Evolutionary conservation across 2,329 filamentous ascomycete species (phyloP).

Genomic region (Fusarium sp.): DNA sequence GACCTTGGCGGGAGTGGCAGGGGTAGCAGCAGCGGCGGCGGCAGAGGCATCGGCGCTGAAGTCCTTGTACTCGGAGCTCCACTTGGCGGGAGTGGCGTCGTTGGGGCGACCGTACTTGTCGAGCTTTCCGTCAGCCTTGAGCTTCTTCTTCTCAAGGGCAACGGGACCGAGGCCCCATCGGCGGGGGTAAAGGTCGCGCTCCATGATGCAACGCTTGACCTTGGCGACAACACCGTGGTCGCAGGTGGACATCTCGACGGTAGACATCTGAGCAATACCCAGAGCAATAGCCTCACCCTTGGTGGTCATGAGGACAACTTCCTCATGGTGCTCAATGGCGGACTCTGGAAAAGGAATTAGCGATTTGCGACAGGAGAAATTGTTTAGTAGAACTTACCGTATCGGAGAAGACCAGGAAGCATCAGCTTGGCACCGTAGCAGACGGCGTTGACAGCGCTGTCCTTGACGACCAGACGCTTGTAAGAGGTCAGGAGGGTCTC

Average conservation of each 20-base stretch:
- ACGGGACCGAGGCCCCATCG: conserved; percentile 96
- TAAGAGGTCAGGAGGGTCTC: conserved; percentile 93
- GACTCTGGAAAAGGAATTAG: conserved; percentile 69
- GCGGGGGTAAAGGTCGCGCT: conserved; percentile 96
- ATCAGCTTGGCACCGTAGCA: conserved; percentile 99
- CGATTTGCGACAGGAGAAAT: conserved; percentile 18
- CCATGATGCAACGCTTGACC: conserved; percentile 99
- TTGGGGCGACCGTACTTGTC: conserved; percentile 97
- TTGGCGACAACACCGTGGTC: conserved; percentile 98
- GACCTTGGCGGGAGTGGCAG: conserved; percentile 53
- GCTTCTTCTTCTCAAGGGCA: conserved; percentile 98
- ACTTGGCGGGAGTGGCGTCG: conserved; percentile 92
- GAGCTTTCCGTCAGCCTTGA: conserved; percentile 97
- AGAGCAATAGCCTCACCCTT: conserved; percentile 99
- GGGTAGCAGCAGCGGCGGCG: conserved; percentile 57
- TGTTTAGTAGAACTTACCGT: conserved; percentile 68
- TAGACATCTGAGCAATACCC: conserved; percentile 97
- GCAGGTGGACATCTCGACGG: conserved; percentile 94
- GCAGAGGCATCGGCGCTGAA: conserved; percentile 70
- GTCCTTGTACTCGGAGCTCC: conserved; percentile 94
- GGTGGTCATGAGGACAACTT: conserved; percentile 97
- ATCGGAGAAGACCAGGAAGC: conserved; percentile 94
- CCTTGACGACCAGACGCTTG: conserved; percentile 98
- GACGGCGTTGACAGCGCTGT: conserved; percentile 84
- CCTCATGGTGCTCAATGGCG: conserved; percentile 93